Conservation (phyloP, 306 rosid species). For the Hippophae tibetana region DNA sequence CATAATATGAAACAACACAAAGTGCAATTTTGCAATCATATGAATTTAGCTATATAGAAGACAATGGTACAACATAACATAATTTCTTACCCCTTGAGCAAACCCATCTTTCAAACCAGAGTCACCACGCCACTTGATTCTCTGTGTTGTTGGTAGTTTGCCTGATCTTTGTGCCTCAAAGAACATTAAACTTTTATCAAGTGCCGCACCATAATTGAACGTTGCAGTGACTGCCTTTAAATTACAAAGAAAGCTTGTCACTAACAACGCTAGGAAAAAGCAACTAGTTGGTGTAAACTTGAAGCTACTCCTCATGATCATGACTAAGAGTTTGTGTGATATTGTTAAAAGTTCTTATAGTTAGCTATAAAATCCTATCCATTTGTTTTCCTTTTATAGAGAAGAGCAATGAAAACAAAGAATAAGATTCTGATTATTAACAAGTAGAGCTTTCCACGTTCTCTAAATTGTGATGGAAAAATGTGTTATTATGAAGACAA, state of each 20-base stretch:
- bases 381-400: too few species aligned
- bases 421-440: not conserved
- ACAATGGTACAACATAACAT: not conserved
- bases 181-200: conserved; percentile 66
- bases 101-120: conserved; percentile 72
- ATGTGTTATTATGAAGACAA: conserved; percentile 6
- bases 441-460: conserved; percentile 50
- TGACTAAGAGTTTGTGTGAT: too few species aligned
- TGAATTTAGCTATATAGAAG: not conserved
- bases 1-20: too few species aligned
- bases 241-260: conserved; percentile 13
- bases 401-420: too few species aligned
- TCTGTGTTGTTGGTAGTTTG: conserved; percentile 37
- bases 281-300: not conserved
- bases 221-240: conserved; percentile 16
- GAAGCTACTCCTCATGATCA: conserved; percentile 25
- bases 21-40: too few species aligned
- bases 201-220: conserved; percentile 58
- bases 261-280: conserved; percentile 14
- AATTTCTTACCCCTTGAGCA: conserved; percentile 53
- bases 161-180: conserved; percentile 85
- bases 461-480: not conserved
- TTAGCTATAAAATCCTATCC: too few species aligned
- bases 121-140: conserved; percentile 68
- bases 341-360: too few species aligned